These are phyloP conservation scores for Saccharomyces hybrid DNA, from an alignment of 1,139 yeast species.

Conservation along the genomic window DNA sequence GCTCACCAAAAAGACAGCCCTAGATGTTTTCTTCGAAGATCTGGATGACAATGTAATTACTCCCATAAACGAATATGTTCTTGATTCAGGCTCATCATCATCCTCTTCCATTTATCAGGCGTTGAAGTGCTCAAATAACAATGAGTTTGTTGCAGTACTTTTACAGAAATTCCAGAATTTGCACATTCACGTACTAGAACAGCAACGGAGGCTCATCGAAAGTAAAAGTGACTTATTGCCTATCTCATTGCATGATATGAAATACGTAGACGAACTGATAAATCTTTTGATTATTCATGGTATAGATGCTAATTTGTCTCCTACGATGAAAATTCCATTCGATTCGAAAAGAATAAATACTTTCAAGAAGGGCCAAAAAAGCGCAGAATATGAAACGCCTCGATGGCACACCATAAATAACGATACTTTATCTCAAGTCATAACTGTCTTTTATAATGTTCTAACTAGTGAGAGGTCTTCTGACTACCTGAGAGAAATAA, in stretches of 20 bases:
- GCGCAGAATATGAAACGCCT: conserved; percentile 17
- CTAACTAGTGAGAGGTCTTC: conserved; percentile 3
- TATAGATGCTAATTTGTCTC: conserved; percentile 54
- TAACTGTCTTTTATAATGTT: conserved; percentile 11
- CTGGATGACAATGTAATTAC: conserved; percentile 16
- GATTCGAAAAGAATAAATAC: conserved; percentile 49
- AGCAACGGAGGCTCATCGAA: conserved; percentile 4
- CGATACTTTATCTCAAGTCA: conserved; percentile 12
- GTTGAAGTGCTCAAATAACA: conserved; percentile 23
- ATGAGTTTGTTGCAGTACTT: conserved; percentile 24
- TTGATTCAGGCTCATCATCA: not conserved
- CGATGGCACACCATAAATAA: conserved; percentile 5
- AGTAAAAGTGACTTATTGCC: conserved; percentile 43
- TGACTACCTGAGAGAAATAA: conserved; percentile 41
- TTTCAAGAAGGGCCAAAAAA: conserved; percentile 31
- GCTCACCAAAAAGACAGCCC: conserved; percentile 30
- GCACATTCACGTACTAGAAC: conserved; percentile 8
- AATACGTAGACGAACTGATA: conserved; percentile 55
- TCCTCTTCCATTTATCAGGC: conserved; percentile 9
- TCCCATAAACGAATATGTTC: conserved; percentile 3
- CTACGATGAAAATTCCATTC: conserved; percentile 57
- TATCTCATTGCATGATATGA: conserved; percentile 79
- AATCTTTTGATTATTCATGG: conserved; percentile 64
- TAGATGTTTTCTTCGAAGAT: conserved; percentile 33
- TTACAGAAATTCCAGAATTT: conserved; percentile 14